phyloP scores from a whole-genome alignment of 129 eudicot species.

The sunflower (Helianthus annuus) region HanXRQr2.0-SUNRISE NC_035434.2:144106585-144107084 shows the following conservation, averaged over 20 bases:
- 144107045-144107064: too few species aligned
- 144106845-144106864: background rate
- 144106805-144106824: slow-evolving; percentile 19
- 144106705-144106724: background rate
- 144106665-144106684: slow-evolving; percentile 11
- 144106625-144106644: slow-evolving; percentile 21
- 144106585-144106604: slow-evolving; percentile 66
- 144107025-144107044: too few species aligned
- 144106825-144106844: background rate
- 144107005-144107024: too few species aligned
- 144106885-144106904: too few species aligned
- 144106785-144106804: background rate
- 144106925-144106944: too few species aligned
- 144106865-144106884: background rate
- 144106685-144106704: background rate
- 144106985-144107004: too few species aligned
- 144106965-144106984: too few species aligned
- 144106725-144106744: background rate
- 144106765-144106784: background rate
- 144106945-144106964: too few species aligned
- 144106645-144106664: slow-evolving; percentile 24
- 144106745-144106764: slow-evolving; percentile 11
- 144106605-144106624: slow-evolving; percentile 36
- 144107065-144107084: too few species aligned
- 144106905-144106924: too few species aligned